Evolutionary conservation across 2,329 filamentous ascomycete species (phyloP).

Genomic region (Venturia nashicola): DNA sequence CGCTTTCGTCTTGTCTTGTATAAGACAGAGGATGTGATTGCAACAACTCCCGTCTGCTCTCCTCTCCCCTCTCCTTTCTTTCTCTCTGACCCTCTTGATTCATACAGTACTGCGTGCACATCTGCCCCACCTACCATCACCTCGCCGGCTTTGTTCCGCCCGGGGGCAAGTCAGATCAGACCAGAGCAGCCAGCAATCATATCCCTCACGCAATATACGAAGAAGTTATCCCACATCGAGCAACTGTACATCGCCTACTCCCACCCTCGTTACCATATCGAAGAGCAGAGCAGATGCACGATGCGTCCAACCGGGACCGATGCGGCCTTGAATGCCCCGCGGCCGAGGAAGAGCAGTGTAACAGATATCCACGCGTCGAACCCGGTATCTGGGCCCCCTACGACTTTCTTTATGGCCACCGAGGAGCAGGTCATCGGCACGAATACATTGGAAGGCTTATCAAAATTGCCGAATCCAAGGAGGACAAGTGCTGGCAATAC

Average conservation of each 20-base stretch:
- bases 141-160: not conserved
- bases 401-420: slow-evolving; percentile 48
- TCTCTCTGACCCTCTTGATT: too few relatives aligned
- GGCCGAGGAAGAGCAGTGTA: slow-evolving; percentile 21
- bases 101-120: not conserved
- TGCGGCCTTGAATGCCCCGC: not conserved
- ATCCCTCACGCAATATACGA: not conserved
- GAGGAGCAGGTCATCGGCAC: slow-evolving; percentile 28
- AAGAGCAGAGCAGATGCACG: not conserved
- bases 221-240: not conserved
- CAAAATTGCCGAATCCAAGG: not conserved
- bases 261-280: not conserved
- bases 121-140: not conserved
- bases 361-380: slow-evolving; percentile 15
- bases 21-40: not conserved
- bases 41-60: too few relatives aligned
- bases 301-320: not conserved
- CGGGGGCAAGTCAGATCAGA: not conserved
- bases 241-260: not conserved
- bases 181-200: not conserved
- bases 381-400: slow-evolving; percentile 14
- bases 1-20: not conserved
- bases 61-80: too few relatives aligned
- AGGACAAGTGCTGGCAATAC: not conserved
- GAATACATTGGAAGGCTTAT: not conserved